Evolutionary conservation across 2,329 filamentous ascomycete species (phyloP), one percentile per base, ranked within the genome.

Genomic region (Chaetomium sp.): DNA sequence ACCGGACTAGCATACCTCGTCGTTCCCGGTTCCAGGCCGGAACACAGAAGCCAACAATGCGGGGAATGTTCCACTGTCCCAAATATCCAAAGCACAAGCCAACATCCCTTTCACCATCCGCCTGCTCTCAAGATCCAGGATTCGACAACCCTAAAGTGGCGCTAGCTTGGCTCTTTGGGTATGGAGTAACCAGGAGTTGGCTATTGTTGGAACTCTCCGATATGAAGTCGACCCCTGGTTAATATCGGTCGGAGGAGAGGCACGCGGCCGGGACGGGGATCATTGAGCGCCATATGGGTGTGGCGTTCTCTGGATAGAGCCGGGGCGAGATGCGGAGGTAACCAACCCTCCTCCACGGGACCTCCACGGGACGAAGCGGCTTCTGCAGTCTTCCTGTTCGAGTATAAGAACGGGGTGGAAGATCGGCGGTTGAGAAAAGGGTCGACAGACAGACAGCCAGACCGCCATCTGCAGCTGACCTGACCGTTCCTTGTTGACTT

Each of bases 241-340:
- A 61, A 61, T 64, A 59, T 60, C 50, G 49, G 36, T 54, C 60
- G 64, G 62, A 59, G 57, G 61, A 59, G 53, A 54, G 54, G 49
- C 48, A 57, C 27, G 55, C 58, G 56, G 53, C 59, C 59, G 61
- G 53, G 54, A 60, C 49, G 54, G 40, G 43, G 52, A 45, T 33
- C 35, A 27, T 34, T 33, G 5, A 33, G 6, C 37, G 45, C 52
- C 40, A 34, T 44, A 44, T 43, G 56, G 57, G 50, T 14, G 56
- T 36, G 48, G 52, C 32, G n/a, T n/a, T n/a, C 14, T 45, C 45
- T 56, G 56, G 59, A 64, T 60, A 61, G 60, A 50, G 43, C 44
- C 51, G 36, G 12, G n/a, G 38, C 19, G 44, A 47, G 55, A 60
- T 59, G 47, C 37, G 3, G 19, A 3, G 2, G 19, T 27, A 27